Conservation (phyloP, 345 rosid species). For the Raphanus sativus region DNA sequence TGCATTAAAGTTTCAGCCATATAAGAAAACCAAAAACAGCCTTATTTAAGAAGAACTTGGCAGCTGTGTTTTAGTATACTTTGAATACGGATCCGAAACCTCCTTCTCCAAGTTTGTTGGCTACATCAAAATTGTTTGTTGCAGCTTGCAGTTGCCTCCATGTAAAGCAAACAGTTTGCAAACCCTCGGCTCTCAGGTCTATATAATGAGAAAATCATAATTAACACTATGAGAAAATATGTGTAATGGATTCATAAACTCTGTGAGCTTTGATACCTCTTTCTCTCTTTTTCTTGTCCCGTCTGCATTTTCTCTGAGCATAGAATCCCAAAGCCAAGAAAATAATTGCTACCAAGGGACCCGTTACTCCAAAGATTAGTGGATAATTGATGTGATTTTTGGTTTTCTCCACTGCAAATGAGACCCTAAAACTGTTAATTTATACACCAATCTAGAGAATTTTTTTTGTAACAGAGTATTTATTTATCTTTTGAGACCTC, state of each 20-base stretch:
- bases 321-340: constrained; percentile 31
- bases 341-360: neutral
- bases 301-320: constrained; percentile 25
- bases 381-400: neutral
- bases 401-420: constrained; percentile 20
- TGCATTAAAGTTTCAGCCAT: neutral
- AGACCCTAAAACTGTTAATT: neutral
- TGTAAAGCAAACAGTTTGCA: constrained; percentile 22
- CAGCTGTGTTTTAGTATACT: neutral
- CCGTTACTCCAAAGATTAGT: neutral
- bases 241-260: neutral
- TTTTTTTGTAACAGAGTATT: neutral
- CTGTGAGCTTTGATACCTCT: neutral
- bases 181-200: constrained; percentile 12
- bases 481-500: neutral
- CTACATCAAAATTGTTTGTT: constrained; percentile 27
- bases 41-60: neutral
- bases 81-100: constrained; percentile 35
- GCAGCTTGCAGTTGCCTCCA: constrained; percentile 33
- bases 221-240: neutral
- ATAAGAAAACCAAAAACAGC: neutral
- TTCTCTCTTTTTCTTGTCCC: constrained; percentile 1
- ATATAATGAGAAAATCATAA: neutral
- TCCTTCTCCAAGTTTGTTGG: constrained; percentile 39
- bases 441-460: neutral